These are phyloP conservation scores for Neofusicoccum laricinum DNA, from an alignment of 2,329 filamentous ascomycete genomes.

Conservation along the genomic window DNA sequence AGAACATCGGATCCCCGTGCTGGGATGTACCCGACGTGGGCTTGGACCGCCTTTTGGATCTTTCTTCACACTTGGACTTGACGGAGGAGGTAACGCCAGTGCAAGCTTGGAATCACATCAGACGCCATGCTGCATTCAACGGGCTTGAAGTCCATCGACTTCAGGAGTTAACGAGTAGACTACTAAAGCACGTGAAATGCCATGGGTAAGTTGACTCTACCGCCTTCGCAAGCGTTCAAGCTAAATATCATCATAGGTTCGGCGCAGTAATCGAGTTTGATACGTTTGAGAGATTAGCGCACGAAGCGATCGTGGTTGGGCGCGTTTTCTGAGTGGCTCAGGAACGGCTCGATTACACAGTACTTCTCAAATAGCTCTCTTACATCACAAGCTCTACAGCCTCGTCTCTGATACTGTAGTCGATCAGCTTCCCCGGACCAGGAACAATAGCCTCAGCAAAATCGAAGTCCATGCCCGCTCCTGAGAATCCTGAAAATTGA, in stretches of 20 bases:
- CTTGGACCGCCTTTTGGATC: constrained; percentile 23
- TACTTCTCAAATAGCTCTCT: no score
- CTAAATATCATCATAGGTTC: neutral
- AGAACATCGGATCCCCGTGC: constrained; percentile 14
- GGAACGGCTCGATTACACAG: no score
- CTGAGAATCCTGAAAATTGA: no score
- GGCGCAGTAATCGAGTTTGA: neutral
- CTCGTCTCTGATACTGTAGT: no score
- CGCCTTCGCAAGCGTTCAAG: neutral
- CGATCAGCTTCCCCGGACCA: no score
- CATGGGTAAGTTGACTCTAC: neutral
- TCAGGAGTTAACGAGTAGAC: neutral
- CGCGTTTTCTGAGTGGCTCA: no score
- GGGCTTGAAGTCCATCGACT: constrained; percentile 22
- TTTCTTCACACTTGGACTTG: constrained; percentile 23
- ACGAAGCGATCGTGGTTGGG: neutral
- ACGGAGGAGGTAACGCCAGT: constrained; percentile 35
- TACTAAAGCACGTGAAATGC: neutral
- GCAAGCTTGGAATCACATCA: constrained; percentile 35
- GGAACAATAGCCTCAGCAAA: no score
- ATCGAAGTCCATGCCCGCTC: no score
- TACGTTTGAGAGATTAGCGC: neutral
- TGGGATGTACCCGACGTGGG: constrained; percentile 23
- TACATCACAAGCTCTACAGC: no score
- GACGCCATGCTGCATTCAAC: constrained; percentile 24